Evolutionary conservation across 371 early-diverging fungal species (phyloP).

Genomic region (Mortierella sp.): DNA sequence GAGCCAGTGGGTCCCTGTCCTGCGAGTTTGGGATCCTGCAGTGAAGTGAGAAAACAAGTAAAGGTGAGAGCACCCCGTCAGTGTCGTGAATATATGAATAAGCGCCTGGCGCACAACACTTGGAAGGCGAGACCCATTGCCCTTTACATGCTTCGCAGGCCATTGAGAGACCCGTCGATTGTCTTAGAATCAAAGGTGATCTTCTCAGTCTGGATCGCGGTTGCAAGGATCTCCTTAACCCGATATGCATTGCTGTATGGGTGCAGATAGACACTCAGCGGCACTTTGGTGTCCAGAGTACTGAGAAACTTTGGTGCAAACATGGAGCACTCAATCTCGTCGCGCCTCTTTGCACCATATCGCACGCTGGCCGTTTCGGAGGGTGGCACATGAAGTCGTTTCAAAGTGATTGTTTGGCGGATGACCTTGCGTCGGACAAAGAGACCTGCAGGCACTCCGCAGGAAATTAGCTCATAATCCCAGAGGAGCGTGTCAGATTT

Average conservation of each 20-base stretch:
- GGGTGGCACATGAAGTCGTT: constrained; percentile 27
- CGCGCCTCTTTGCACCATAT: constrained; percentile 23
- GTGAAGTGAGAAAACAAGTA: too few species aligned
- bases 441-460: constrained; percentile 17
- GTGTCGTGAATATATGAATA: too few species aligned
- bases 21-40: neutral
- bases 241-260: constrained; percentile 6
- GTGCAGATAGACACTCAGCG: constrained; percentile 18
- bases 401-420: constrained; percentile 15
- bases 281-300: constrained; percentile 4
- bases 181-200: constrained; percentile 5
- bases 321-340: constrained; percentile 36
- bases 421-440: constrained; percentile 26
- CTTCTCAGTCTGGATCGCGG: constrained; percentile 33
- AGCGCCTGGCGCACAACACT: too few species aligned
- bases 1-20: neutral
- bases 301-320: constrained; percentile 35
- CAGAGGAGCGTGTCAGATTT: constrained; percentile 19
- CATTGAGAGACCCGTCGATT: neutral
- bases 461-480: constrained; percentile 26
- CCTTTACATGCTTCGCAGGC: neutral
- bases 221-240: constrained; percentile 27
- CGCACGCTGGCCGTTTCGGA: constrained; percentile 25
- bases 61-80: too few species aligned
- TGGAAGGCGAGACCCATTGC: neutral